Evolutionary conservation across 139 green algal species (phyloP).

Genomic region (Chlamydomonas urium): DNA sequence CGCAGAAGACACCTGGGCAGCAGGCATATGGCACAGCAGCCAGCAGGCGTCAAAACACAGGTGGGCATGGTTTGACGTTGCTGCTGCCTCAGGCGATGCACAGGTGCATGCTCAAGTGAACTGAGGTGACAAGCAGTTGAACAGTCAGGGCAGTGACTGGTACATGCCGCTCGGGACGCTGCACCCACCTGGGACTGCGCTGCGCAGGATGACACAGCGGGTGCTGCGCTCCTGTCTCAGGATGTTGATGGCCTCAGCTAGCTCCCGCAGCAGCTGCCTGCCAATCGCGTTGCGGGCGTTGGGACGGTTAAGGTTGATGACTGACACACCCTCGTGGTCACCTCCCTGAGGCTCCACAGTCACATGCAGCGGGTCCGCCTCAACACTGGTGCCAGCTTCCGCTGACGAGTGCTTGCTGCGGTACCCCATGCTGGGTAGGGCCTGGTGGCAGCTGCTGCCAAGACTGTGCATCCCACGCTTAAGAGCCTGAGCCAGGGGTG

Average conservation of each 20-base stretch:
- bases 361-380: background rate
- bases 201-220: constrained; percentile 66
- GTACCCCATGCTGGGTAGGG: background rate
- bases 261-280: constrained; percentile 60
- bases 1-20: constrained; percentile 62
- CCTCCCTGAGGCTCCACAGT: constrained; percentile 2
- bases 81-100: too few relatives aligned
- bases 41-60: too few relatives aligned
- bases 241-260: constrained; percentile 52
- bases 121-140: too few relatives aligned
- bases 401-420: background rate
- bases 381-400: background rate
- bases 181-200: constrained; percentile 33
- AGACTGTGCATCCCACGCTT: background rate
- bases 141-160: too few relatives aligned
- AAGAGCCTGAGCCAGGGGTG: background rate
- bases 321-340: constrained; percentile 46
- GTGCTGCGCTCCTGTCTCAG: constrained; percentile 61
- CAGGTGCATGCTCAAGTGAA: too few relatives aligned
- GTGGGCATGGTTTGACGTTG: too few relatives aligned
- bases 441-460: background rate
- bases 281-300: constrained; percentile 72
- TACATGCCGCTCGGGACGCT: too few relatives aligned
- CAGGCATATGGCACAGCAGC: too few relatives aligned
- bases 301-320: constrained; percentile 55